Evolutionary conservation across 345 rosid species (phyloP), one percentile per base, ranked within the genome.

Genomic region (Laguncularia racemosa): DNA sequence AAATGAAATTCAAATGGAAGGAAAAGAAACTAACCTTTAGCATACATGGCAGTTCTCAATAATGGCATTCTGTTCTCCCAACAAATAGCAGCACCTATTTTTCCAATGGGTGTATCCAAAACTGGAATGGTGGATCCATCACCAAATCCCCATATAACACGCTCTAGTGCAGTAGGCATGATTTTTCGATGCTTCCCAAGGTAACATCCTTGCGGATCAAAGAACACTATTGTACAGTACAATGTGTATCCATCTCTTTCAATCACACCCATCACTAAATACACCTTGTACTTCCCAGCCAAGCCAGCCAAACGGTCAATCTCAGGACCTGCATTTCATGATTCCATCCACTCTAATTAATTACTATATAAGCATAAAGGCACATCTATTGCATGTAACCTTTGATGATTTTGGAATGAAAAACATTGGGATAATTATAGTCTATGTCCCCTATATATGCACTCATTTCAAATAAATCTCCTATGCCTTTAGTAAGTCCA

Each of bases 51-150:
- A 44, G 91, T 86, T 73, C 97, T 80, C 16, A 86, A 79, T 61
- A 91, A 87, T 13, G 98, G 98, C 97, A 92, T 92, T 73, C 82
- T 78, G 62, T 89, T 92, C 58, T 92, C 95, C 96, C 96, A 92
- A 69, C 95, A 92, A 59, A 92, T 80, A 45, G 93, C 96, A 53
- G 93, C 95, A 19, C 96, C 96, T 0, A 92, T 82, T 71, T 89
- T 92, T 12, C 96, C 95, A 33, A 89, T 61, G 2, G 91, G 82
- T 19, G 95, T 84, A 43, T 86, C 88, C 40, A 86, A 78, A 55
- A 92, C 95, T 7, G 95, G 91, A 56, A 92, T 83, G 3, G 91
- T 92, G 0, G 93, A 92, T 47, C 97, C 96, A 72, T 92, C 98
- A 40, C 96, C 95, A 19, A 89, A 89, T 19, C 98, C 98, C 98